Base-by-base conservation (phyloP, 805 yeast genomes). In the Cyberlindnera veronae region DNA sequence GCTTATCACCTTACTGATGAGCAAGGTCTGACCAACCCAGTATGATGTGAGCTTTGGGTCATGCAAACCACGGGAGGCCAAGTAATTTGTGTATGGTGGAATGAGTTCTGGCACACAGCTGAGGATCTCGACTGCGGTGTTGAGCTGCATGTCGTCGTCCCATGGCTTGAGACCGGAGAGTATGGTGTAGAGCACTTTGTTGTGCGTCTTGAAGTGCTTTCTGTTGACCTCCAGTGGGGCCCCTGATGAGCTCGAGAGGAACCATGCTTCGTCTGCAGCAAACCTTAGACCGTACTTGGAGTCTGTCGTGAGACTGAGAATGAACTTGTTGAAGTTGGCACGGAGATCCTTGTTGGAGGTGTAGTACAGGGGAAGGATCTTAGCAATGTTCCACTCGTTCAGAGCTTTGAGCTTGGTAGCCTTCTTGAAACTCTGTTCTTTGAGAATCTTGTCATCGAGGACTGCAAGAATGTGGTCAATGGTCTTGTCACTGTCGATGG, bases 11-110 rank as follows among this genome's bases (percentile, higher is more conserved):
- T 77, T 76, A 1, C 80, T 69, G 32, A 81, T 63, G 3, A 87
- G 59, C 19, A 81, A 66, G 1, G 87, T 74, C 61, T 76, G 83
- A 7, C 93, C 84, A 34, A 88, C 69, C 89, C 95, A 90, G 65
- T 84, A 87, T 11, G 91, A 80, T 1, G 91, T 71, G 41, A 84
- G 64, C 35, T 81, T 76, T 0, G 97, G 95, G 45, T 85, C 95
- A 55, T 85, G 83, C 15, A 78, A 67, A 15, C 90, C 89, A 39
- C 80, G 78, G 3, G 81, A 73, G 3, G 76, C 71, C 12, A 79
- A 53, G 63, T 78, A 72, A 41, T 72, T 66, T 48, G 78, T 70
- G 50, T 83, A 90, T 2, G 89, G 84, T 1, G 87, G 79, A 1
- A 85, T 70, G 17, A 91, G 66, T 53, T 89, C 96, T 2, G 86